phyloP scores from a whole-genome alignment of 805 yeast species.

The Saturnispora galanensis region DNA sequence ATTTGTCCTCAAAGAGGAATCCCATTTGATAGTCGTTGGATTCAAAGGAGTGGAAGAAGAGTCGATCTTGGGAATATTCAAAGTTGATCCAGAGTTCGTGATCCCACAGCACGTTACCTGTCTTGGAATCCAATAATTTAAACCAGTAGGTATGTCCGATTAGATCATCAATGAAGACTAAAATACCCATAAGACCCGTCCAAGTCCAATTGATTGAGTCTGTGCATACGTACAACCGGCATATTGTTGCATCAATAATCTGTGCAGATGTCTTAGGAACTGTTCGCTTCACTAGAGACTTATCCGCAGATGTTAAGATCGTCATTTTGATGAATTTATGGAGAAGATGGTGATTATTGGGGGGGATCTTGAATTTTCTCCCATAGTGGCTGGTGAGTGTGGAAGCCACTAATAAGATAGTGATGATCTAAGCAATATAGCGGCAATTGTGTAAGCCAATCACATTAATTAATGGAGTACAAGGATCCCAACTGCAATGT shows the following conservation, averaged over 20 bases:
- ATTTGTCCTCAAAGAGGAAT: slow-evolving; percentile 76
- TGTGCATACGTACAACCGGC: slow-evolving; percentile 80
- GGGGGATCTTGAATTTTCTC: not conserved
- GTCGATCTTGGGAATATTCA: slow-evolving; percentile 85
- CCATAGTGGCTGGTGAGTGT: not conserved
- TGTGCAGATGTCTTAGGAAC: slow-evolving; percentile 84
- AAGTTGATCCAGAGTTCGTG: slow-evolving; percentile 88
- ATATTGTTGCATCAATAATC: slow-evolving; percentile 83
- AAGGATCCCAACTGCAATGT: too few species aligned
- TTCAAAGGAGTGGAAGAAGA: slow-evolving; percentile 92
- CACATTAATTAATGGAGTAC: too few species aligned
- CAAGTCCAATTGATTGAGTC: slow-evolving; percentile 70
- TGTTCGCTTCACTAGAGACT: slow-evolving; percentile 81
- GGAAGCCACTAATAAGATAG: too few species aligned
- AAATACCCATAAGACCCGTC: slow-evolving; percentile 86
- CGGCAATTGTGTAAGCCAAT: too few species aligned
- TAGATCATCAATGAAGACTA: slow-evolving; percentile 78
- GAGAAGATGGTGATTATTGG: not conserved
- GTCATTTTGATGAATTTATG: slow-evolving; percentile 20
- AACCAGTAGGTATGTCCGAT: slow-evolving; percentile 92
- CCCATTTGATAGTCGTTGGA: slow-evolving; percentile 85
- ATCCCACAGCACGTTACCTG: slow-evolving; percentile 87
- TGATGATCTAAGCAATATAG: too few species aligned
- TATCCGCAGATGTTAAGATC: slow-evolving; percentile 48
- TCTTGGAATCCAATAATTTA: slow-evolving; percentile 69